phyloP scores from a whole-genome alignment of 2,329 filamentous ascomycete species.

The Alternaria sp. region DNA sequence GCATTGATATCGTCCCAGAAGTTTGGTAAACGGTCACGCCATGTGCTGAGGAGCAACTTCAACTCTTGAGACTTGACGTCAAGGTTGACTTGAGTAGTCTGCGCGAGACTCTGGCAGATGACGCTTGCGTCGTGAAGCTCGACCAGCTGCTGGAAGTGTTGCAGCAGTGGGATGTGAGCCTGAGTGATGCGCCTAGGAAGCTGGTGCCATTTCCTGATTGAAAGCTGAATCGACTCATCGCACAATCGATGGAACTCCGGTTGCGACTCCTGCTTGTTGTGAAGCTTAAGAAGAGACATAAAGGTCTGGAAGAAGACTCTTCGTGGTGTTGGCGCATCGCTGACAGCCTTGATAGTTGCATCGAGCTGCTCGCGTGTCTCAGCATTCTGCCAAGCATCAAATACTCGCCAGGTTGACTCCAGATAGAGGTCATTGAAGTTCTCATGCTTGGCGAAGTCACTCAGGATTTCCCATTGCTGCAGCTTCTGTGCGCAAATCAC shows the following conservation, averaged over 20 bases:
- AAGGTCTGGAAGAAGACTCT: conserved; percentile 98
- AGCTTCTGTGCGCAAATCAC: conserved; percentile 96
- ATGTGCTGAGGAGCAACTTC: conserved; percentile 90
- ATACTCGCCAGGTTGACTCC: conserved; percentile 94
- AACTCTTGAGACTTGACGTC: conserved; percentile 95
- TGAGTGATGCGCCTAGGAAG: conserved; percentile 93
- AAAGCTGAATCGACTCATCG: conserved; percentile 96
- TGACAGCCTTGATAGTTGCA: conserved; percentile 93
- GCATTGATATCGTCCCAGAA: conserved; percentile 99
- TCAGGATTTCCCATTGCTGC: conserved; percentile 98
- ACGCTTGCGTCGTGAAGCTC: conserved; percentile 97
- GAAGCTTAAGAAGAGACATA: conserved; percentile 93
- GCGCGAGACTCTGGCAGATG: conserved; percentile 88
- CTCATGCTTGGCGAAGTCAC: conserved; percentile 98
- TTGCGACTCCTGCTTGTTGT: conserved; percentile 82
- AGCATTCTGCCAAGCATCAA: conserved; percentile 90
- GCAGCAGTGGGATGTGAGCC: conserved; percentile 90
- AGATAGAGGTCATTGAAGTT: conserved; percentile 96
- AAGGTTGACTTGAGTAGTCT: conserved; percentile 83
- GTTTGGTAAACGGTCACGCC: conserved; percentile 94
- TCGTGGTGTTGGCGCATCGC: conserved; percentile 93
- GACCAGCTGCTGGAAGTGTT: conserved; percentile 97
- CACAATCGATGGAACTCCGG: conserved; percentile 88
- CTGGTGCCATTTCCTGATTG: conserved; percentile 98
- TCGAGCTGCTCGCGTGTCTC: conserved; percentile 90